phyloP scores from a whole-genome alignment of 2,329 filamentous ascomycete species.

The Ophiostoma fasciatum region DNA sequence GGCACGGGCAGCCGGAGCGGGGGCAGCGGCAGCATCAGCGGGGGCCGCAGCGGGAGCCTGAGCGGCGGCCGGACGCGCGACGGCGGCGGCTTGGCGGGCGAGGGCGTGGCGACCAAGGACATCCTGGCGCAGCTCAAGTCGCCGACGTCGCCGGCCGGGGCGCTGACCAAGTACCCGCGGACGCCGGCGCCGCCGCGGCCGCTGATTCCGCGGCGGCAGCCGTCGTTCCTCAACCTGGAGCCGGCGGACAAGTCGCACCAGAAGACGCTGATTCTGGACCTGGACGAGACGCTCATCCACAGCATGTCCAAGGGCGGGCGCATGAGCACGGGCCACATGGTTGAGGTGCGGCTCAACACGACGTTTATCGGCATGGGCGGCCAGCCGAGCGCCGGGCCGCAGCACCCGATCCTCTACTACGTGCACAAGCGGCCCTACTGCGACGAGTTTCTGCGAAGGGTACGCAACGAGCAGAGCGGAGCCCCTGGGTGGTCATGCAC shows the following conservation, averaged over 20 bases:
- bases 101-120: conserved; percentile 24
- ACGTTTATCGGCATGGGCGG: conserved; percentile 53
- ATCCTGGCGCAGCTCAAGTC: conserved; percentile 80
- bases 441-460: conserved; percentile 85
- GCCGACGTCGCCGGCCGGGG: conserved; percentile 67
- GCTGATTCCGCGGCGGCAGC: conserved; percentile 74
- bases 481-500: neutral
- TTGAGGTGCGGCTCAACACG: conserved; percentile 81
- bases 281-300: conserved; percentile 96
- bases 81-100: no score
- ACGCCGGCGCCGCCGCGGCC: conserved; percentile 80
- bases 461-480: conserved; percentile 21
- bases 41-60: conserved; percentile 16
- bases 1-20: neutral
- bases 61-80: no score
- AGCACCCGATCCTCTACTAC: conserved; percentile 96
- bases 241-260: conserved; percentile 43
- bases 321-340: conserved; percentile 96
- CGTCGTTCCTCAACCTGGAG: conserved; percentile 61
- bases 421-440: conserved; percentile 96
- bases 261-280: conserved; percentile 88
- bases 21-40: conserved; percentile 11
- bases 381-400: conserved; percentile 55
- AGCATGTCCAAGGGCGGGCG: conserved; percentile 93
- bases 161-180: conserved; percentile 78